Evolutionary conservation across 768 basidiomycete genomes (phyloP).

Genomic region (Leccinum fibrillosum): DNA sequence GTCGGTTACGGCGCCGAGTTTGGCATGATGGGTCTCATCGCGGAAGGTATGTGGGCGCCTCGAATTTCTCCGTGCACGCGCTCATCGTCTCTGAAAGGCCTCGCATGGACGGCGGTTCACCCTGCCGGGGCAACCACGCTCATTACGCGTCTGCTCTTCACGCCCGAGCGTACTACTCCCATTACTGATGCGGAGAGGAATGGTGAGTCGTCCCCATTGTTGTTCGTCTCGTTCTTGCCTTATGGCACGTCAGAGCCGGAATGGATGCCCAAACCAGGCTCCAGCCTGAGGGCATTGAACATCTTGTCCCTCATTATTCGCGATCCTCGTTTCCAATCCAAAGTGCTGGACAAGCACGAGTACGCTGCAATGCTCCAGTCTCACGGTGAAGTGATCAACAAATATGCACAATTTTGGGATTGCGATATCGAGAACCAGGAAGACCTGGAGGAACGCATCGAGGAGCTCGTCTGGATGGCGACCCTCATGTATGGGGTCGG

Average conservation of each 20-base stretch:
- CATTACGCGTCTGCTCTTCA: conserved; percentile 33
- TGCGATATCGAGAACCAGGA: conserved; percentile 34
- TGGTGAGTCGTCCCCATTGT: conserved; percentile 1
- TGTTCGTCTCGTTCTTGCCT: neutral
- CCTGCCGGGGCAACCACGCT: conserved; percentile 33
- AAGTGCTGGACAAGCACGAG: conserved; percentile 30
- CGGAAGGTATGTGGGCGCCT: conserved; percentile 33
- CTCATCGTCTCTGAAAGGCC: too few species aligned
- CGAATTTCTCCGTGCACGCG: too few species aligned
- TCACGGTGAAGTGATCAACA: conserved; percentile 39
- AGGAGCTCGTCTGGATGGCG: conserved; percentile 60
- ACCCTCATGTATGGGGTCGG: conserved; percentile 58
- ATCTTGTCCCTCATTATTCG: conserved; percentile 54
- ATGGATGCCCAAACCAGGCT: conserved; percentile 30
- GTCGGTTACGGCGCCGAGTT: conserved; percentile 64
- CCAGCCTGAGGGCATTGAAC: conserved; percentile 44
- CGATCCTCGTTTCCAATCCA: conserved; percentile 39
- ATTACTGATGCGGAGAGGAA: conserved; percentile 20
- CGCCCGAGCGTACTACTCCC: conserved; percentile 17
- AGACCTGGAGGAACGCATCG: conserved; percentile 49
- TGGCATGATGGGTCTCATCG: conserved; percentile 54
- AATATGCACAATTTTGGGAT: conserved; percentile 48
- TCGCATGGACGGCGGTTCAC: conserved; percentile 39
- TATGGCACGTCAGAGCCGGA: conserved; percentile 14
- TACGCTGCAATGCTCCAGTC: conserved; percentile 34